A percentile compares a stretch with the other conserved stretches of the same genome.
Conservation (phyloP, 768 basidiomycete species). For the Boletus fagicola region DNA sequence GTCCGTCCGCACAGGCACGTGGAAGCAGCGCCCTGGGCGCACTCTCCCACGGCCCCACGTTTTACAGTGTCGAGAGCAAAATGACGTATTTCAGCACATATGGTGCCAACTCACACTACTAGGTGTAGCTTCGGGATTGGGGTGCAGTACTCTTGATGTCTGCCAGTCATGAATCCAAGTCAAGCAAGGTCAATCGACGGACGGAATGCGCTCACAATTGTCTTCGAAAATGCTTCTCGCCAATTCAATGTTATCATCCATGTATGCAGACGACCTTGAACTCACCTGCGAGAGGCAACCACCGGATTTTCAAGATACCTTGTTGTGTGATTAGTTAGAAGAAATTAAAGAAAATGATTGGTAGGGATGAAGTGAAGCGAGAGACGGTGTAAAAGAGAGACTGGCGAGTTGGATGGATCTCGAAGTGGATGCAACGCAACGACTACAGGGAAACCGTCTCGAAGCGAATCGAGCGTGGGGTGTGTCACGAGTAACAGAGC, state of each 20-base stretch:
- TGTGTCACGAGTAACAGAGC: constrained; percentile 25
- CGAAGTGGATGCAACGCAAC: constrained; percentile 28
- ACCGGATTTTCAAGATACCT: constrained; percentile 11
- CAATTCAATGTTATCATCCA: constrained; percentile 5
- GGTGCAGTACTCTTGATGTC: constrained; percentile 1
- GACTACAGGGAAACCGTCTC: constrained; percentile 42
- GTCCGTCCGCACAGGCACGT: constrained; percentile 14
- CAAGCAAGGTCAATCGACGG: constrained; percentile 3
- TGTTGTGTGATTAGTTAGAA: constrained; percentile 19
- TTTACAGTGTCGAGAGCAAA: constrained; percentile 34
- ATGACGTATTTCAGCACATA: constrained; percentile 28
- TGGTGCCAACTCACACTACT: constrained; percentile 26
- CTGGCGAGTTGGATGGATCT: constrained; percentile 30
- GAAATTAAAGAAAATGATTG: constrained; percentile 16
- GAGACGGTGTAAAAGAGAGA: constrained; percentile 36
- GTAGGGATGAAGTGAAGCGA: constrained; percentile 27
- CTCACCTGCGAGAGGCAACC: constrained; percentile 20
- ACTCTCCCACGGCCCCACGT: constrained; percentile 42
- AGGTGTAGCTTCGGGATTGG: not conserved
- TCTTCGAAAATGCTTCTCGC: constrained; percentile 11
- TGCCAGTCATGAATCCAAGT: constrained; percentile 4
- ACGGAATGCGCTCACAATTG: constrained; percentile 14
- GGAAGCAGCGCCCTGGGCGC: constrained; percentile 15
- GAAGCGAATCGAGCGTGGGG: constrained; percentile 53
- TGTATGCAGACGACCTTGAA: not conserved